These are phyloP conservation scores for Lipomyces yamadae DNA, from an alignment of 805 yeast species.

Conservation along the genomic window DNA sequence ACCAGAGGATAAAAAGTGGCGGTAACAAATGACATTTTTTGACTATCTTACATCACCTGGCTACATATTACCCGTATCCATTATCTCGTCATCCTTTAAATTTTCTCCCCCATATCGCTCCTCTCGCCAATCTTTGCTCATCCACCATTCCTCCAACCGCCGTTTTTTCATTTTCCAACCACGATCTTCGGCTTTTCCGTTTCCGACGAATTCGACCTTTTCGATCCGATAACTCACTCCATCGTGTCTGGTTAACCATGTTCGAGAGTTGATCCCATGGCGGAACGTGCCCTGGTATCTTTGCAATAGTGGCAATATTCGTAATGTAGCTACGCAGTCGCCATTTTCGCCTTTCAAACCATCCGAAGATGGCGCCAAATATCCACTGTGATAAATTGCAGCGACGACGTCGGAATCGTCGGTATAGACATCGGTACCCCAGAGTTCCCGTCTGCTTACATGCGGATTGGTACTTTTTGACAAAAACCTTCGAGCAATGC, in stretches of 20 bases:
- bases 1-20: not conserved
- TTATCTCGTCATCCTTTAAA: not conserved
- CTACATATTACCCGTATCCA: not conserved
- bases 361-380: conserved; percentile 53
- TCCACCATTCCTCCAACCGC: conserved; percentile 45
- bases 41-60: not conserved
- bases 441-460: conserved; percentile 60
- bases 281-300: conserved; percentile 67
- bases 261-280: conserved; percentile 72
- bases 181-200: conserved; percentile 44
- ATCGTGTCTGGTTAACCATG: conserved; percentile 75
- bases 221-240: conserved; percentile 76
- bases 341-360: conserved; percentile 45
- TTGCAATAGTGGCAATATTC: conserved; percentile 71
- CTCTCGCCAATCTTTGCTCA: conserved; percentile 26
- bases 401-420: conserved; percentile 89
- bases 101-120: conserved; percentile 24
- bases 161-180: conserved; percentile 43
- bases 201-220: conserved; percentile 49
- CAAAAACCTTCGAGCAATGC: conserved; percentile 56
- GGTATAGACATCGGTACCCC: conserved; percentile 94
- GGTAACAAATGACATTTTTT: not conserved
- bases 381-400: conserved; percentile 75
- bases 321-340: conserved; percentile 62
- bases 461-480: conserved; percentile 47